phyloP scores from a whole-genome alignment of 805 yeast genomes.

The Candida piceae region DNA sequence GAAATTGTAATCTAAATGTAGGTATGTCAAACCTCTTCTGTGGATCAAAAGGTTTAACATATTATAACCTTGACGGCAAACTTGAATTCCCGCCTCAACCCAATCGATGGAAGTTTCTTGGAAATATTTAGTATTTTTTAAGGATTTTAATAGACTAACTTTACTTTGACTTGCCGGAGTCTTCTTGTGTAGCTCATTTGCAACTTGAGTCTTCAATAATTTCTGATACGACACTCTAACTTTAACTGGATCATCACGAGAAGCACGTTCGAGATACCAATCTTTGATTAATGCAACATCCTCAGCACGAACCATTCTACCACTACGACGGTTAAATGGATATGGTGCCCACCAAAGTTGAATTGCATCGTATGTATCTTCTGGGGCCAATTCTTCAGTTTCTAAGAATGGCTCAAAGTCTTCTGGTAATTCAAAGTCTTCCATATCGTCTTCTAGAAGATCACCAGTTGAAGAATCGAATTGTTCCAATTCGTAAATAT shows the following conservation, averaged over 20 bases:
- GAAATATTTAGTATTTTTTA: conserved; percentile 79
- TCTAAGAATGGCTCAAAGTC: conserved; percentile 48
- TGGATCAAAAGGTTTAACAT: conserved; percentile 89
- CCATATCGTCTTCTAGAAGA: conserved; percentile 30
- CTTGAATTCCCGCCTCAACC: conserved; percentile 97
- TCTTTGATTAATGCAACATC: conserved; percentile 81
- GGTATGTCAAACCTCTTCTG: conserved; percentile 81
- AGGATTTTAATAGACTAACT: conserved; percentile 54
- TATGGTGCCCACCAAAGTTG: conserved; percentile 74
- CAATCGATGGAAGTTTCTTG: conserved; percentile 92
- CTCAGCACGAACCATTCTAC: conserved; percentile 72
- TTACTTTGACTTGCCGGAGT: conserved; percentile 41
- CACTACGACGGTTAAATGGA: conserved; percentile 78
- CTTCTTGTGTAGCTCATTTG: conserved; percentile 59
- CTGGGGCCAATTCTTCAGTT: conserved; percentile 40
- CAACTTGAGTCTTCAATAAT: conserved; percentile 68
- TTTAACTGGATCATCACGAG: conserved; percentile 58
- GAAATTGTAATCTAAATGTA: conserved; percentile 93
- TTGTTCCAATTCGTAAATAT: conserved; percentile 9
- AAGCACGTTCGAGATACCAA: conserved; percentile 73
- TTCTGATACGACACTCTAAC: conserved; percentile 87
- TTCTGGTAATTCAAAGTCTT: conserved; percentile 37
- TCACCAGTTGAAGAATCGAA: conserved; percentile 25
- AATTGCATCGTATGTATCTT: conserved; percentile 52
- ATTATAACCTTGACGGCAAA: conserved; percentile 89